Conservation (phyloP, 1,284 basidiomycete species). For the Cutaneotrichosporon dermatis region DNA sequence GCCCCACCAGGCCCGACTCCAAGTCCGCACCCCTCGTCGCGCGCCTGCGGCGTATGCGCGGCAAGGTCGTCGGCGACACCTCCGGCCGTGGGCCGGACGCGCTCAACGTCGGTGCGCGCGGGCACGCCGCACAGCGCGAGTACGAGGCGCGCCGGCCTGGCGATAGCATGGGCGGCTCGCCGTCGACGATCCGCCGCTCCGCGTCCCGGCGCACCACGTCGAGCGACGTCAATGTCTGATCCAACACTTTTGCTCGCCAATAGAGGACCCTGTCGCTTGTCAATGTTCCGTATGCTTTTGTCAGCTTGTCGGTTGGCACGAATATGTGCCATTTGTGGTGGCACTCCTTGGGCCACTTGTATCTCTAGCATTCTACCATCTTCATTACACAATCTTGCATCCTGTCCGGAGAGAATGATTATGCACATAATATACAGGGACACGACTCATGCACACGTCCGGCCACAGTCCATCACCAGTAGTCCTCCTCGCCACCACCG, state of each 20-base stretch:
- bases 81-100: conserved; percentile 33
- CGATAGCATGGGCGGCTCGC: conserved; percentile 13
- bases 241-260: too few relatives aligned
- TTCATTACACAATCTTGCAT: background rate
- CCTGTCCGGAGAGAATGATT: too few relatives aligned
- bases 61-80: background rate
- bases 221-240: too few relatives aligned
- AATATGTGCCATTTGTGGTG: too few relatives aligned
- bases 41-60: background rate
- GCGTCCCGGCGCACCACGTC: background rate
- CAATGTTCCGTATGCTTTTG: too few relatives aligned
- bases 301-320: too few relatives aligned
- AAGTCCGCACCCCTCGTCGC: background rate
- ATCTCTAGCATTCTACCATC: too few relatives aligned
- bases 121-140: conserved; percentile 33
- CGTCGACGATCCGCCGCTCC: background rate
- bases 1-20: background rate
- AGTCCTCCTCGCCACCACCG: conserved; percentile 65
- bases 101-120: conserved; percentile 33
- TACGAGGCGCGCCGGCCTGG: conserved; percentile 42
- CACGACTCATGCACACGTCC: too few relatives aligned
- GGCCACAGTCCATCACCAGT: conserved; percentile 56
- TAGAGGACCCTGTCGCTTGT: too few relatives aligned
- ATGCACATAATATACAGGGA: too few relatives aligned
- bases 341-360: too few relatives aligned